Evolutionary conservation across 768 basidiomycete species (phyloP), one percentile per base, ranked within the genome.

Genomic region (Naganishia randhawae): DNA sequence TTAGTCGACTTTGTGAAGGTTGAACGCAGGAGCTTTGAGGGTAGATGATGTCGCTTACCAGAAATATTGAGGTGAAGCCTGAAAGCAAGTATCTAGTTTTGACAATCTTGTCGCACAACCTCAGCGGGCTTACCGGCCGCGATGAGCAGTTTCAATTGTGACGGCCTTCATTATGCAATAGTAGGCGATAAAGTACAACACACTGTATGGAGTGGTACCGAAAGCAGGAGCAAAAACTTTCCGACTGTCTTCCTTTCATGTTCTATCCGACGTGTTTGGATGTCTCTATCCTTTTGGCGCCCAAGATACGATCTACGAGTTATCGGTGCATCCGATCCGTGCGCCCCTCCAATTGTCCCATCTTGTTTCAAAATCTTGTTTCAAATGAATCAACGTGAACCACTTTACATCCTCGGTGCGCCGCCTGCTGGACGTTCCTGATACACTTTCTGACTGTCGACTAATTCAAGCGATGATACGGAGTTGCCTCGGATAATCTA

Each of bases 401-500:
- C 7, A 48, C 29, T 55, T 55, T 55, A 61, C 37, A 41, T 41
- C 57, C 57, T 61, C 57, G 57, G 57, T 39, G 57, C 57, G 29
- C 37, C 57, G 3, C 19, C 37, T 29, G 37, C 17, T 35, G 57
- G 37, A 41, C 57, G 57, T 42, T 69, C 68, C 31, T 65, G 69
- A 45, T 61, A 69, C 17, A 70, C 69, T 50, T 66, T 66, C 31
- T 61, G 55, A 29, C 54, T 33, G 72, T 80, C 77, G 41, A 80
- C 55, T 27, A 80, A 64, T 67, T 97, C 94, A 89, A 96, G 94
- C 68, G 91, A 92, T 64, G 92, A 92, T 51, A 98, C 92, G 68
- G 91, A 94, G 83, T 95, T 97, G 55, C 94, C 94, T 48, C 94
- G 90, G 75, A 98, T 90, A 72, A 97, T 92, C 94, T 97, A 80